Evolutionary conservation across 805 yeast species (phyloP), one percentile per base, ranked within the genome.

Genomic region (Metschnikowia aberdeeniae): DNA sequence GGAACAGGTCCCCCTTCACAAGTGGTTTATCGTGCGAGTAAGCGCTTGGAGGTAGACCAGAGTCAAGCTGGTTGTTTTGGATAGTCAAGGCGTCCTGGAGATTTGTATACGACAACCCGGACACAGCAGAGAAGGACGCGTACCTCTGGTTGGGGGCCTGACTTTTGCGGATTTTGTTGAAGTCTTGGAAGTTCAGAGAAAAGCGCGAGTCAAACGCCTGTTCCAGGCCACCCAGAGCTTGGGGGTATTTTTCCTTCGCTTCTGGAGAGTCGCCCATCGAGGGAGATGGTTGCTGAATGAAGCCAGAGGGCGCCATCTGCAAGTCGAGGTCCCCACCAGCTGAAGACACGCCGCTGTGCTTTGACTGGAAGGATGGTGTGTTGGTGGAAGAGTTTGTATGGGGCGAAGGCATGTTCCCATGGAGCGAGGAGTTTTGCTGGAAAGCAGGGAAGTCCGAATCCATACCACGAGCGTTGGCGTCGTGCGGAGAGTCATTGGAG

Each of bases 51-150:
- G 61, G 42, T 3, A 66, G 66, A 39, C 55, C 58, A 39, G 53
- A 58, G 43, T 65, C 62, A 19, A 77, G 46, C 39, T 54, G 61
- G 37, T 55, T 64, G 60, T 47, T 66, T 33, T 62, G 67, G 34
- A 72, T 68, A 20, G 58, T 49, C 29, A 57, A 36, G 3, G 72
- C 68, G 37, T 77, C 83, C 49, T 73, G 71, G 27, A 64, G 55
- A n/a, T 76, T 76, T 1, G 84, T 72, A 56, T 84, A 83, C 0
- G 86, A 77, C 6, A 73, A 62, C 1, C 83, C 77, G 11, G 81
- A 69, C 1, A 84, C 79, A 0, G 89, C 89, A 3, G 82, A 76
- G 57, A 78, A 81, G n/a, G 86, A 81, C 7, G 74, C 76, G 59
- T 78, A 82, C 13, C 82, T 67, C 24, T 44, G 54, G 28, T 42